Evolutionary conservation across 768 basidiomycete species (phyloP).

Genomic region (Leccinum arenicola): DNA sequence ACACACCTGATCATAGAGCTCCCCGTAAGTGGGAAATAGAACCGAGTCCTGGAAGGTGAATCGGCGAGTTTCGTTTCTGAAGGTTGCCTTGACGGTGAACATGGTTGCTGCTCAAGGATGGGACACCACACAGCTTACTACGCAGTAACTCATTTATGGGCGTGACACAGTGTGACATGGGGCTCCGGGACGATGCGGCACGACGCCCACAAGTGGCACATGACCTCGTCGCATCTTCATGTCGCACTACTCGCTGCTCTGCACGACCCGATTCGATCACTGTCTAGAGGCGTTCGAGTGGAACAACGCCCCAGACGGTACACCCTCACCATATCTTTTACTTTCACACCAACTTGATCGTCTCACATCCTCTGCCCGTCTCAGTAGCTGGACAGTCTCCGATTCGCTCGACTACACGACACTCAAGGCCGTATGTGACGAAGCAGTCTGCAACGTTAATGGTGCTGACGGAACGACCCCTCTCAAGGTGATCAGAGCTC

Average conservation of each 20-base stretch:
- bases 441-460: slow-evolving; percentile 36
- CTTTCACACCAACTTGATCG: slow-evolving; percentile 61
- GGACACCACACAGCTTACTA: neutral
- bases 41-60: slow-evolving; percentile 51
- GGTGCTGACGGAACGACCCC: slow-evolving; percentile 4
- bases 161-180: slow-evolving; percentile 24
- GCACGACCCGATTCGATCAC: slow-evolving; percentile 60
- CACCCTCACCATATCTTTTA: slow-evolving; percentile 59
- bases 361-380: slow-evolving; percentile 46
- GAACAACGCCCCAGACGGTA: slow-evolving; percentile 54
- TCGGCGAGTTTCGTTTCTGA: slow-evolving; percentile 65
- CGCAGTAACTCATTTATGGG: slow-evolving; percentile 14
- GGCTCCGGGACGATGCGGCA: neutral
- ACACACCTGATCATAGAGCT: slow-evolving; percentile 62
- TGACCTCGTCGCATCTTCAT: neutral
- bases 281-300: slow-evolving; percentile 43
- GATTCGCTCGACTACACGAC: slow-evolving; percentile 35
- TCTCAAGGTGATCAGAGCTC: slow-evolving; percentile 23
- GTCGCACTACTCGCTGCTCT: slow-evolving; percentile 39
- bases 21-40: slow-evolving; percentile 59
- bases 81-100: slow-evolving; percentile 82
- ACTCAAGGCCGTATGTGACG: slow-evolving; percentile 45
- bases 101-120: slow-evolving; percentile 37
- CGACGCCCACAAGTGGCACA: neutral
- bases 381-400: slow-evolving; percentile 49